These are phyloP conservation scores for Eremothecium sinecaudum DNA, from an alignment of 1,139 yeast species.

Conservation along the genomic window DNA sequence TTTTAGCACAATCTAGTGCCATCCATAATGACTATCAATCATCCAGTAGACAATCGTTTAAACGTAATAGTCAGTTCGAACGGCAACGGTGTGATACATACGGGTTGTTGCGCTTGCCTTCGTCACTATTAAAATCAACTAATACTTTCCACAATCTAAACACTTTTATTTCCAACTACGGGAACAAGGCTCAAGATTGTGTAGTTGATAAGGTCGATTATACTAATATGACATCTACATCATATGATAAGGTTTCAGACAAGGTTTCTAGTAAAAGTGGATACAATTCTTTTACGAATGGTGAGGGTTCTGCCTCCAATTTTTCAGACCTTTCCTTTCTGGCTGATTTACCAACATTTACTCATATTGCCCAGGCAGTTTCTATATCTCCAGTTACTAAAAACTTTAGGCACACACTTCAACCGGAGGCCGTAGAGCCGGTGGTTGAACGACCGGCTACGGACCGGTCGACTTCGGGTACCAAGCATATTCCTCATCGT, in stretches of 20 bases:
- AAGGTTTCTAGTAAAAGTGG: not conserved
- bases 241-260: too few species aligned
- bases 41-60: too few species aligned
- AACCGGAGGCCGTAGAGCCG: not conserved
- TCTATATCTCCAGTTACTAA: conserved; percentile 9
- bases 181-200: not conserved
- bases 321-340: conserved; percentile 25
- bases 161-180: conserved; percentile 12
- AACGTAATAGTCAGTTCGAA: too few species aligned
- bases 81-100: too few species aligned
- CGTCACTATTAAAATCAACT: conserved; percentile 20
- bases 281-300: not conserved
- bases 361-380: conserved; percentile 26
- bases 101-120: conserved; percentile 21
- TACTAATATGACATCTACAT: not conserved
- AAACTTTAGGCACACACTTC: not conserved
- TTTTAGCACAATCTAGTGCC: conserved; percentile 27
- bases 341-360: conserved; percentile 23
- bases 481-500: not conserved
- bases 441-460: not conserved
- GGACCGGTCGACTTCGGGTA: not conserved
- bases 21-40: too few species aligned
- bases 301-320: conserved; percentile 6
- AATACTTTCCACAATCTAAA: conserved; percentile 24
- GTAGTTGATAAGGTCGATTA: not conserved